Conservation (phyloP, 140 eudicot species). For the Anethum foeniculum region DNA sequence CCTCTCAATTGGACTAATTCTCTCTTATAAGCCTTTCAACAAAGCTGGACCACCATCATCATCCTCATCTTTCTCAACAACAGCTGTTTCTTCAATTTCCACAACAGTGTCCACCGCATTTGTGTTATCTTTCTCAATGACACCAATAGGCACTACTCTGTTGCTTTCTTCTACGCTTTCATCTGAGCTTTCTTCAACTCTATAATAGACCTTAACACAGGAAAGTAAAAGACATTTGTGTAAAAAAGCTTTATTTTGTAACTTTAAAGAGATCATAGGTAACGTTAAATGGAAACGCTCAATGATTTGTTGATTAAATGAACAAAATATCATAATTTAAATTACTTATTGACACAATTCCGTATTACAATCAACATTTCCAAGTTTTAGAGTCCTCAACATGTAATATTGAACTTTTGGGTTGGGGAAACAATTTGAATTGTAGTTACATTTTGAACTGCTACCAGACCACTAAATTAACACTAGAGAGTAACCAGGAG, state of each 20-base stretch:
- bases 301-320: neutral
- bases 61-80: neutral
- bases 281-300: neutral
- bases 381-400: too few species aligned
- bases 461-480: neutral
- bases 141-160: neutral
- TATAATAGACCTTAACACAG: constrained; percentile 58
- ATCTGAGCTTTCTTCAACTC: constrained; percentile 57
- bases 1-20: neutral
- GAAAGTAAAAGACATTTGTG: neutral
- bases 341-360: neutral
- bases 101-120: neutral
- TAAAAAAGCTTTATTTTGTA: neutral
- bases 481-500: neutral
- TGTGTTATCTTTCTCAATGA: neutral
- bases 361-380: neutral
- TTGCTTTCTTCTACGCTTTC: constrained; percentile 8
- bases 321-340: neutral
- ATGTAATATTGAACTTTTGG: too few species aligned
- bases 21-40: constrained; percentile 3
- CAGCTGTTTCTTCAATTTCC: neutral
- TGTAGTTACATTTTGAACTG: neutral
- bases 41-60: neutral
- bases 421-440: neutral
- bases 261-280: constrained; percentile 3